Conservation (phyloP, 78 protist species). For the Neovahlkampfia damariscottae region DNA sequence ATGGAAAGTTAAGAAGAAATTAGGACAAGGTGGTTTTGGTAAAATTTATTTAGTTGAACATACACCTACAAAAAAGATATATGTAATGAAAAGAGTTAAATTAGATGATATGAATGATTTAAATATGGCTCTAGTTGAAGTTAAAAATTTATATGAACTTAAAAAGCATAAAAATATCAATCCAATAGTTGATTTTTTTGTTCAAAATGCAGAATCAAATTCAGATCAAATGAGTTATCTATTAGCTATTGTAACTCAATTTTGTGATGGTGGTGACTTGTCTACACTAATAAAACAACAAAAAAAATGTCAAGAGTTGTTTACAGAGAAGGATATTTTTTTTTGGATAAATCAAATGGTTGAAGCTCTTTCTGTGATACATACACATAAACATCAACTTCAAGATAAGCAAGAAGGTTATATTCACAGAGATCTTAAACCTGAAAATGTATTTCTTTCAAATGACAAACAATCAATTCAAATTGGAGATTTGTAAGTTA, state of each 20-base stretch:
- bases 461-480: not conserved
- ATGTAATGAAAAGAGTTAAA: constrained; percentile 7
- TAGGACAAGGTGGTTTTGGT: constrained; percentile 39
- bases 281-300: not conserved
- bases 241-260: constrained; percentile 39
- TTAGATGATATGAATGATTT: not conserved
- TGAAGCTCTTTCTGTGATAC: not conserved
- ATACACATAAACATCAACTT: too few relatives aligned
- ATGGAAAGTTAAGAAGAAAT: not conserved
- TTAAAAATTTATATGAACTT: constrained; percentile 21
- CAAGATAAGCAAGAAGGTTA: too few relatives aligned
- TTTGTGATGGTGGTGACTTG: constrained; percentile 43
- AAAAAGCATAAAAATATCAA: constrained; percentile 26
- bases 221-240: not conserved
- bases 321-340: not conserved
- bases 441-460: not conserved
- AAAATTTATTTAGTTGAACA: not conserved
- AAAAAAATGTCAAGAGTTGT: not conserved
- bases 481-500: too few relatives aligned
- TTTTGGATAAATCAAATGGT: constrained; percentile 8
- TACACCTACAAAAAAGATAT: not conserved
- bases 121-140: not conserved
- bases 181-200: constrained; percentile 1
- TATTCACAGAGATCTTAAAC: constrained; percentile 31
- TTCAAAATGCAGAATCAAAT: not conserved